Percentiles rank a stretch among this genome's conserved stretches.
Evolutionary conservation across 306 rosid genomes (phyloP).

Genomic region (Begonia peltatifolia): DNA sequence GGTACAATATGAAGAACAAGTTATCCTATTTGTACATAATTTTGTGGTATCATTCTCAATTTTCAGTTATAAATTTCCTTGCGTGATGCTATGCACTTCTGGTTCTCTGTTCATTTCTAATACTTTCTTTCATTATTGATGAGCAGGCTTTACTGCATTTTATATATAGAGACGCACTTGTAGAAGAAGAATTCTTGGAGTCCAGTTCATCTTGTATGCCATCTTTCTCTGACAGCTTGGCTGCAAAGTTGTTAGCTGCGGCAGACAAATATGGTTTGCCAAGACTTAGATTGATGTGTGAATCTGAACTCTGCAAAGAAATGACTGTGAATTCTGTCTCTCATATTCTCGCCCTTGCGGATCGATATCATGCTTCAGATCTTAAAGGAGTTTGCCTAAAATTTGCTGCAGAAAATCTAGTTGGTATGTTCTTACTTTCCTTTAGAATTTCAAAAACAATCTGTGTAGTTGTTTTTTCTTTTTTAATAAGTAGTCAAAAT

Average conservation of each 20-base stretch:
- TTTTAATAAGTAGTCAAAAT: background rate
- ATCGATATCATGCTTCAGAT: conserved; percentile 64
- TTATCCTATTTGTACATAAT: too few relatives aligned
- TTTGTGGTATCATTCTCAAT: too few relatives aligned
- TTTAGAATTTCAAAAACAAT: conserved; percentile 2
- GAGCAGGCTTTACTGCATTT: conserved; percentile 88
- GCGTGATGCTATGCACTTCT: background rate
- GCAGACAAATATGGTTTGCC: conserved; percentile 75
- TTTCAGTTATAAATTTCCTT: background rate
- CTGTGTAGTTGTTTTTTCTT: conserved; percentile 3
- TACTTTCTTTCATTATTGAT: conserved; percentile 18
- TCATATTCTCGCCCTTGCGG: conserved; percentile 83
- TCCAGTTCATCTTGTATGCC: conserved; percentile 46
- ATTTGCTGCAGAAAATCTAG: conserved; percentile 89
- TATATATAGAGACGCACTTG: conserved; percentile 68
- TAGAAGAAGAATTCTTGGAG: conserved; percentile 64
- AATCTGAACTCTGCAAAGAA: conserved; percentile 88
- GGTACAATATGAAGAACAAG: conserved; percentile 25
- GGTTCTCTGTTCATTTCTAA: conserved; percentile 4
- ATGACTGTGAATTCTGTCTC: conserved; percentile 83
- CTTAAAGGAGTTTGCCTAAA: conserved; percentile 77
- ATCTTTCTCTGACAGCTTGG: conserved; percentile 52
- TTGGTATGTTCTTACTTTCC: conserved; percentile 41
- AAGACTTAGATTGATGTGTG: conserved; percentile 84
- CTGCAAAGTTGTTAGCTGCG: conserved; percentile 83